A percentile compares a stretch with the other conserved stretches of the same genome.
Conservation (phyloP, 2,329 filamentous ascomycete genomes). For the Taxawa tesnikishii region DNA sequence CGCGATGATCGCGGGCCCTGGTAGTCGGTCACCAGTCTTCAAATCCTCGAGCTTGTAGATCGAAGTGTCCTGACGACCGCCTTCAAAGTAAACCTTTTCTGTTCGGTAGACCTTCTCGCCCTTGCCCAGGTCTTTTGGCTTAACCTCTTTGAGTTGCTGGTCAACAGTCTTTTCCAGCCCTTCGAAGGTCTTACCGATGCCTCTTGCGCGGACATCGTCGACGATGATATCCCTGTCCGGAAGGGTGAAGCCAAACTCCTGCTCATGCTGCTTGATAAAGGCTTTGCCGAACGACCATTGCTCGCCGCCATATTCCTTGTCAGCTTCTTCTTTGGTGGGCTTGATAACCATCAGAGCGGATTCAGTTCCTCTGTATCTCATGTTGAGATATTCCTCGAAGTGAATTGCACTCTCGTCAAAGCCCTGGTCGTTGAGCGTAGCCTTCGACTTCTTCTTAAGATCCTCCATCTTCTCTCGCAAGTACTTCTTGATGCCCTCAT, state of each 20-base stretch:
- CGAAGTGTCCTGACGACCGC: constrained; percentile 62
- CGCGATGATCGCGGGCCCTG: constrained; percentile 74
- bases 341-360: constrained; percentile 83
- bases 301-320: constrained; percentile 48
- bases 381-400: constrained; percentile 88
- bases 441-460: constrained; percentile 62
- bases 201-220: constrained; percentile 77
- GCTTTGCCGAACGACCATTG: constrained; percentile 75
- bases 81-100: constrained; percentile 72
- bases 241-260: constrained; percentile 86
- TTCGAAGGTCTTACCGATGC: constrained; percentile 79
- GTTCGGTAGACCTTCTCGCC: constrained; percentile 53
- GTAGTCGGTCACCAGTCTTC: constrained; percentile 56
- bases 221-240: constrained; percentile 78
- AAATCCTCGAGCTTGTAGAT: constrained; percentile 74
- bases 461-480: constrained; percentile 65
- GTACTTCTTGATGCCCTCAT: constrained; percentile 44
- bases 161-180: constrained; percentile 73
- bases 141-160: constrained; percentile 62
- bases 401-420: constrained; percentile 63
- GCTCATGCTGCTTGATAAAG: constrained; percentile 76
- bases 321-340: constrained; percentile 50
- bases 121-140: constrained; percentile 42
- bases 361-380: constrained; percentile 83
- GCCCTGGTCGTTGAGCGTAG: constrained; percentile 61